Base-by-base conservation (phyloP, 2,329 filamentous ascomycete species). In the Bipolaris zeicola region DNA sequence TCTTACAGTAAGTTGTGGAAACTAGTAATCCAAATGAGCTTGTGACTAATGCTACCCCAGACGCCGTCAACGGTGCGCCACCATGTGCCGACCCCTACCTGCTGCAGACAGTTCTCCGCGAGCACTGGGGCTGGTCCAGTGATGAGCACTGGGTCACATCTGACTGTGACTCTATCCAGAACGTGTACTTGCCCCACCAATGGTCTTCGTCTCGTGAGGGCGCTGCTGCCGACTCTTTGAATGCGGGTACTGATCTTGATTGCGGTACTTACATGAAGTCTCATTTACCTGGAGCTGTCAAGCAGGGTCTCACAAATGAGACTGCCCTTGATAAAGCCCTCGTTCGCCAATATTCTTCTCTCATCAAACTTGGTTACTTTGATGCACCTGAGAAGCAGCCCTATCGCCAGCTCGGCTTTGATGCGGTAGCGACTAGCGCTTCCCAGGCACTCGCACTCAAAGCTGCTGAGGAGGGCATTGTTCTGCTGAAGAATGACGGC, bases 61-160 rank as follows among this genome's bases (percentile, higher is more conserved):
- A 90, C 60, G 77, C 85, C 0, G 79, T 91, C 26, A 89, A 90
- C 55, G 88, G 87, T 0, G 80, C 85, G 0, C 87, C 88, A 0
- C 81, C 85, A 4, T 90, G 88, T 62, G 85, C 86, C 0, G 84
- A 84, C 60, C 77, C 79, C 0, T 90, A 87, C 63, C 77, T 90
- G 0, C 78, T 90, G 43, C 81, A 88, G 60, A 83, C 83, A 0
- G 76, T 91, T 18, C 79, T 91, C 1, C 81, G 88, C 0, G 83
- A 88, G 43, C 83, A 86, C 63, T 91, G 87, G 85, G 80, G 79
- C 31, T 91, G 87, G 80, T 83, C 81, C 0, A 79, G 82, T 2
- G 80, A 85, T 38, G 81, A 86, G 45, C 84, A 88, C 59, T 88
- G 83, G 68, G 80, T 90, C 28, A 86, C 85, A 0, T 84, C 81